Conservation (phyloP, 73 alveolate genomes). For the Uronychia binucleata region DNA sequence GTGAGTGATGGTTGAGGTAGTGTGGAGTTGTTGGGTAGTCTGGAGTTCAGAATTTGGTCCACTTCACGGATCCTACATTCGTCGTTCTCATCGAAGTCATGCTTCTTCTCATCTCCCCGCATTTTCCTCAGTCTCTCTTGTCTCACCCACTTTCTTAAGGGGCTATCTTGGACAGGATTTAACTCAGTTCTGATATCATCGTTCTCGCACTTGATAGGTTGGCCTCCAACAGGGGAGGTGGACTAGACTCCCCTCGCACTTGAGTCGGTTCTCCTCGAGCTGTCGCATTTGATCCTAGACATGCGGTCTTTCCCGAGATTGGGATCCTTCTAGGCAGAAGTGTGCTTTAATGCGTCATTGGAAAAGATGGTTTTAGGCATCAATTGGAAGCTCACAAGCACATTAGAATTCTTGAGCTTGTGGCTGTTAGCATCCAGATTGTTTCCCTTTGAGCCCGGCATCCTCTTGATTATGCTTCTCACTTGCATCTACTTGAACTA, state of each 20-base stretch:
- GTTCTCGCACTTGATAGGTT: too few relatives aligned
- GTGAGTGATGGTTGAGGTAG: too few relatives aligned
- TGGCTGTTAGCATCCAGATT: neutral
- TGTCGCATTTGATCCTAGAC: neutral
- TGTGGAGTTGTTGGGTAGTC: too few relatives aligned
- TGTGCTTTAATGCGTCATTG: neutral
- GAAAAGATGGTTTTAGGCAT: too few relatives aligned
- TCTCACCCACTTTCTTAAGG: neutral
- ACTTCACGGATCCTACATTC: too few relatives aligned
- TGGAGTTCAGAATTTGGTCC: too few relatives aligned
- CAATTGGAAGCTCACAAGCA: conserved; percentile 3
- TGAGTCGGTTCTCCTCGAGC: neutral
- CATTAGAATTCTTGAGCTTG: neutral
- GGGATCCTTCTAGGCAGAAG: neutral
- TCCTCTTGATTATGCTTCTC: neutral
- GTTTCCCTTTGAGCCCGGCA: neutral
- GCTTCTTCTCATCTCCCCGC: too few relatives aligned
- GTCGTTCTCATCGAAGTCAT: too few relatives aligned
- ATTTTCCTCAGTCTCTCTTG: neutral
- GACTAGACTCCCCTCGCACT: neutral
- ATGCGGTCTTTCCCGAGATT: neutral
- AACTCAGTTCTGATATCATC: too few relatives aligned
- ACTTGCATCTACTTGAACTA: neutral
- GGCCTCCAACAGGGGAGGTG: too few relatives aligned
- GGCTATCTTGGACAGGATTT: neutral